Evolutionary conservation across 2,329 filamentous ascomycete genomes (phyloP), one percentile per base, ranked within the genome.

Genomic region (Escovopsis sp.): DNA sequence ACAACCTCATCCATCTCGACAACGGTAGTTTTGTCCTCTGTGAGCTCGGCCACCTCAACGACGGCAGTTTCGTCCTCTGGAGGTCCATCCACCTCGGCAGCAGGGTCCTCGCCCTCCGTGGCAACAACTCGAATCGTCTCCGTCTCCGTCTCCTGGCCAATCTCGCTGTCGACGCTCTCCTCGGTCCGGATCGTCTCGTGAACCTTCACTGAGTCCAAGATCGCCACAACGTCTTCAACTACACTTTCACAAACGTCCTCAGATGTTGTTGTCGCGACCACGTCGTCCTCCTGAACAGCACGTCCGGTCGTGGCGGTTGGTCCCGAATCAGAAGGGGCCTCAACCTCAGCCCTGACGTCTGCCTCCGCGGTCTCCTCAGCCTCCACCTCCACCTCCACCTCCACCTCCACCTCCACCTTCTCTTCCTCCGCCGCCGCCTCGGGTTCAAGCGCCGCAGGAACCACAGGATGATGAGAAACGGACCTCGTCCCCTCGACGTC

Each of bases 331-430:
- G 33, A 13, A 5, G 9, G 9, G 15, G 13, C 33, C n/a, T 16
- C 33, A 10, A 14, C 10, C n/a, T 35, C 33, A 6, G 13, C 33
- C 7, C n/a, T 13, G 33, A 14, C 33, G 9, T 10, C 33, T 8
- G 13, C 13, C 11, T 30, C 27, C 8, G 11, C 27, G 8, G 5
- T 11, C 8, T 9, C 8, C 11, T 30, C 27, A 11, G 27, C 11
- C 27, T 36, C 34, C 34, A 16, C 30, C 24, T 32, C 20, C 20
- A 42, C 42, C 33, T 52, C 60, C 37, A 54, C 49, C 46, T 61
- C 57, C 47, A 59, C 59, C 40, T 55, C 59, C 42, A 57, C 60
- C 47, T 58, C 59, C 31, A 35, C 46, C 45, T 60, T 58, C 47
- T 60, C 60, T 3, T 3, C 27, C 27, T 5, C 27, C 27, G 8